Percentiles rank a stretch among this genome's conserved stretches.
Evolutionary conservation across 2,329 filamentous ascomycete genomes (phyloP).

Genomic region (Lasiodiplodia hormozganensis): DNA sequence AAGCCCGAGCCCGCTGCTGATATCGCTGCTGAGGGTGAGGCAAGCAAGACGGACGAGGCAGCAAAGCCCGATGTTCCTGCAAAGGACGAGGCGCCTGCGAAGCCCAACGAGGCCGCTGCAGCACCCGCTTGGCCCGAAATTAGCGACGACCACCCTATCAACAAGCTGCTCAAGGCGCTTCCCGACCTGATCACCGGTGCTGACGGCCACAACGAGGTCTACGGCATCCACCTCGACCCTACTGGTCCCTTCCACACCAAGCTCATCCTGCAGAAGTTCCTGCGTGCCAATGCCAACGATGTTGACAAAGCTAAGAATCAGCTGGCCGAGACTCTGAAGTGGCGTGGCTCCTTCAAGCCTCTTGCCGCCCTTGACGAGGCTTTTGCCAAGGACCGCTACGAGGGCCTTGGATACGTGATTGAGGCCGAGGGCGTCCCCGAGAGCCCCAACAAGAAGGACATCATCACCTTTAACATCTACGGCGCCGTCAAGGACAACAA

Average conservation of each 20-base stretch:
- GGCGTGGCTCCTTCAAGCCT: constrained; percentile 80
- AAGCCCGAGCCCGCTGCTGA: constrained; percentile 9
- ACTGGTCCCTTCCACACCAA: constrained; percentile 72
- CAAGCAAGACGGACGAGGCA: background rate
- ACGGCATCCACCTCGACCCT: constrained; percentile 71
- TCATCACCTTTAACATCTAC: constrained; percentile 94
- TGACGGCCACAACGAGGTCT: constrained; percentile 75
- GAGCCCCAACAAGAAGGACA: constrained; percentile 62
- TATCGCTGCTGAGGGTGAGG: background rate
- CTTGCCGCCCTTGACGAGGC: constrained; percentile 65
- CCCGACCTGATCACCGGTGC: constrained; percentile 63
- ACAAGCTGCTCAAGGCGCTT: constrained; percentile 65
- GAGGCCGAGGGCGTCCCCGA: constrained; percentile 65
- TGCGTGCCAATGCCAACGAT: constrained; percentile 86
- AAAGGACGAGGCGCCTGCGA: background rate
- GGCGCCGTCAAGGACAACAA: constrained; percentile 83
- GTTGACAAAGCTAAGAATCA: constrained; percentile 77
- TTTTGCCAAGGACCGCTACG: constrained; percentile 75
- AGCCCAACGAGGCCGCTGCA: background rate
- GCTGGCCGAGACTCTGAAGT: constrained; percentile 78
- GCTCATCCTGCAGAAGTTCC: constrained; percentile 89
- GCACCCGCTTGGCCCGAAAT: constrained; percentile 45
- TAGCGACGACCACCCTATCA: constrained; percentile 52
- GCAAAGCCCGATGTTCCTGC: background rate
- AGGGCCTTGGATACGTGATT: constrained; percentile 80